phyloP scores from a whole-genome alignment of 371 early-diverging fungal species.

The Apophysomyces ossiformis region DNA sequence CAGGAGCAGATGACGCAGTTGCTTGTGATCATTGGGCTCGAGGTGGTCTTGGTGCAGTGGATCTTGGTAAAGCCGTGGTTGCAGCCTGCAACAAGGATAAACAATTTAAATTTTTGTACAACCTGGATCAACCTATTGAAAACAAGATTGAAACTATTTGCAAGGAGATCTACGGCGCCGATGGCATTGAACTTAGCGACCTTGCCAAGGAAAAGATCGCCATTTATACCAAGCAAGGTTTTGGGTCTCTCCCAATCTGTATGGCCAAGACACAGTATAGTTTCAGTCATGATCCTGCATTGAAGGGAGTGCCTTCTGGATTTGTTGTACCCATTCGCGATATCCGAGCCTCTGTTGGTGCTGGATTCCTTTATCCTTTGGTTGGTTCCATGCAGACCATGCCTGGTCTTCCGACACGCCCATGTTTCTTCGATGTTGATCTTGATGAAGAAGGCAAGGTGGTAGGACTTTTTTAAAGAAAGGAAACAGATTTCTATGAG shows the following conservation, averaged over 20 bases:
- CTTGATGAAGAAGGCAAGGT: conserved; percentile 89
- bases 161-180: conserved; percentile 93
- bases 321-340: conserved; percentile 94
- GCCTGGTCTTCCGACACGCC: conserved; percentile 98
- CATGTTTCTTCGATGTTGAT: conserved; percentile 97
- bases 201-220: conserved; percentile 84
- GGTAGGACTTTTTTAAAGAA: conserved; percentile 81
- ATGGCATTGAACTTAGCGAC: conserved; percentile 82
- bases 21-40: conserved; percentile 91
- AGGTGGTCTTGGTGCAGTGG: conserved; percentile 91
- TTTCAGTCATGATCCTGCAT: conserved; percentile 87
- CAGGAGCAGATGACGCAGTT: conserved; percentile 90
- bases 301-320: conserved; percentile 93
- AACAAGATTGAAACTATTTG: conserved; percentile 92
- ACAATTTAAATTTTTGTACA: conserved; percentile 87
- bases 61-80: conserved; percentile 86
- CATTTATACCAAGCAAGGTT: conserved; percentile 83
- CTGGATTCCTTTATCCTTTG: conserved; percentile 97
- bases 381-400: conserved; percentile 97
- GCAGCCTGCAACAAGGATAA: conserved; percentile 67
- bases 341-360: conserved; percentile 93
- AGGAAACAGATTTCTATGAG: neutral
- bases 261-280: conserved; percentile 98
- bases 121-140: conserved; percentile 73
- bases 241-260: conserved; percentile 88